Conservation (phyloP, 1,139 yeast genomes). For the Williopsis jadinii region DNA sequence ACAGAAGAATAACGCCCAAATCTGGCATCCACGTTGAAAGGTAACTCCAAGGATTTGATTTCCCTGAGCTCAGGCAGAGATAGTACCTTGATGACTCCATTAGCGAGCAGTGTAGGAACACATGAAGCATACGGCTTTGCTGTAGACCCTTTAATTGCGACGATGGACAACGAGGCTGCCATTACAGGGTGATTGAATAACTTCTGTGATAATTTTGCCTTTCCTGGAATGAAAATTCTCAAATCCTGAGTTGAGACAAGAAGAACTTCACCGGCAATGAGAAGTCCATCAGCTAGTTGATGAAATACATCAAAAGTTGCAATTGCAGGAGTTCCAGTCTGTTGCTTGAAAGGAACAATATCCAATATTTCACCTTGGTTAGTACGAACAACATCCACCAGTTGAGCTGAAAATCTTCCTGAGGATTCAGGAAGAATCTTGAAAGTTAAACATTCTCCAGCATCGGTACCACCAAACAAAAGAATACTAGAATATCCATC, state of each 20-base stretch:
- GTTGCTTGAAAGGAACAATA: constrained; percentile 52
- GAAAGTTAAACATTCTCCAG: constrained; percentile 66
- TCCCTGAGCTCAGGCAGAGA: constrained; percentile 51
- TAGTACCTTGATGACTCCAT: constrained; percentile 36
- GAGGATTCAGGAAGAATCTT: constrained; percentile 59
- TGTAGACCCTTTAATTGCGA: constrained; percentile 22
- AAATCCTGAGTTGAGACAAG: constrained; percentile 57
- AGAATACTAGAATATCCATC: constrained; percentile 69
- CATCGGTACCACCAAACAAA: constrained; percentile 70
- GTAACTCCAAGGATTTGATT: constrained; percentile 33
- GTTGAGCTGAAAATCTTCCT: constrained; percentile 63
- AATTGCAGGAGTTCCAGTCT: constrained; percentile 52
- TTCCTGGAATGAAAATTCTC: constrained; percentile 56
- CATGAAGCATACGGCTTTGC: constrained; percentile 32
- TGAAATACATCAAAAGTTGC: constrained; percentile 59
- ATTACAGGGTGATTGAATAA: constrained; percentile 41
- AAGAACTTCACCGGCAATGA: constrained; percentile 56
- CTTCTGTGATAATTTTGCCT: constrained; percentile 54
- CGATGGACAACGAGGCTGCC: constrained; percentile 52
- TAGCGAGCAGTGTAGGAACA: constrained; percentile 33
- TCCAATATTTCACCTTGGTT: constrained; percentile 45
- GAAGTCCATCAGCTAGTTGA: constrained; percentile 54
- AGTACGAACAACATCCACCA: constrained; percentile 43
- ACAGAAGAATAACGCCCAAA: constrained; percentile 41
- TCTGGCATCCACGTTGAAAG: constrained; percentile 33